A percentile compares a stretch with the other conserved stretches of the same genome.
Conservation (phyloP, 345 rosid species). For the Syzygium jambos region DNA sequence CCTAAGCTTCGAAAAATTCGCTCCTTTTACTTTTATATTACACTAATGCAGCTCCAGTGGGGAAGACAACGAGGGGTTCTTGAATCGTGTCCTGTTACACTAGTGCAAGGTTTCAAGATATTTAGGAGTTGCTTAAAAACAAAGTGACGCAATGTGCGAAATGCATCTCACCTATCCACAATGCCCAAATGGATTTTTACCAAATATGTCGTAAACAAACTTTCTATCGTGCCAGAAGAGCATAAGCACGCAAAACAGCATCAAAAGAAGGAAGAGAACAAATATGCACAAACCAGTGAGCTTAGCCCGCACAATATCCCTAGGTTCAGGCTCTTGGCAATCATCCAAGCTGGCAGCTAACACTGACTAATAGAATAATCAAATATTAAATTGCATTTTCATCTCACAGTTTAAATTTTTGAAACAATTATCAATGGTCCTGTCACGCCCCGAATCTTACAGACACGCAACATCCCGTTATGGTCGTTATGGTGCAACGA, state of each 20-base stretch:
- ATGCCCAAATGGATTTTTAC: background rate
- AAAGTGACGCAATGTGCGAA: background rate
- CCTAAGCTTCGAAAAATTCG: background rate
- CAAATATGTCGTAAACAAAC: background rate
- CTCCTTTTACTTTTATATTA: background rate
- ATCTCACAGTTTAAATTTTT: too few species aligned
- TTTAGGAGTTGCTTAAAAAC: background rate
- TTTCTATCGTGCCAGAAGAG: background rate
- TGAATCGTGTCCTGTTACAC: background rate
- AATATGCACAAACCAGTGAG: conserved; percentile 56
- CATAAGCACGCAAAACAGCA: background rate
- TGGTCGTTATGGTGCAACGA: too few species aligned
- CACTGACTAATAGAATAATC: background rate
- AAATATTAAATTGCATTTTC: too few species aligned
- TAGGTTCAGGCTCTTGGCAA: conserved; percentile 73
- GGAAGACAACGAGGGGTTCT: background rate
- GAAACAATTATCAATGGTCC: too few species aligned
- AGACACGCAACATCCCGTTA: too few species aligned
- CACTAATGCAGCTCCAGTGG: background rate
- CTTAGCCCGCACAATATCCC: conserved; percentile 96
- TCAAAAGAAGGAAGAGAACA: background rate
- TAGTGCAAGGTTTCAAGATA: background rate
- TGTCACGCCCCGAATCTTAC: too few species aligned
- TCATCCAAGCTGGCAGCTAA: conserved; percentile 79
- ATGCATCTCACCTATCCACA: background rate